Evolutionary conservation across 768 basidiomycete species (phyloP).

Genomic region (Lanmaoa pseudosensibilis): DNA sequence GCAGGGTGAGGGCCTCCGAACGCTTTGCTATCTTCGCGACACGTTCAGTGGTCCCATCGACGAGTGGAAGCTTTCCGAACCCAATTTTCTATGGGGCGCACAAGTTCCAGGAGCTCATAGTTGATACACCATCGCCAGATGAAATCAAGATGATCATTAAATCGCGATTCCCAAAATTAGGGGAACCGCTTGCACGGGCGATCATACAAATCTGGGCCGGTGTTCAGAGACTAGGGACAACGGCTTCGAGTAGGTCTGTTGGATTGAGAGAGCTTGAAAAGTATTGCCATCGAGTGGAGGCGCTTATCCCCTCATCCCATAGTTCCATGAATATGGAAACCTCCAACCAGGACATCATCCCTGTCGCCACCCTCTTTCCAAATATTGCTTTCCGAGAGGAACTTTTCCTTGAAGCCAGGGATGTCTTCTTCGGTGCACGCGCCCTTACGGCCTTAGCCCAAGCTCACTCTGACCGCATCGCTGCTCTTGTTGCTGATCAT

Average conservation of each 20-base stretch:
- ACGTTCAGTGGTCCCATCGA: conserved; percentile 57
- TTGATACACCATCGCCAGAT: conserved; percentile 57
- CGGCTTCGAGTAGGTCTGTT: conserved; percentile 55
- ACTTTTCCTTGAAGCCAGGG: conserved; percentile 82
- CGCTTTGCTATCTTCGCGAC: conserved; percentile 90
- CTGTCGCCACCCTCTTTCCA: conserved; percentile 52
- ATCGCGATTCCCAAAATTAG: conserved; percentile 63
- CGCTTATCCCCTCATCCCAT: conserved; percentile 52
- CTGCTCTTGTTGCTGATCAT: conserved; percentile 54
- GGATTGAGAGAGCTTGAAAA: conserved; percentile 83
- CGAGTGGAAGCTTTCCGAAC: conserved; percentile 47
- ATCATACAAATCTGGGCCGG: conserved; percentile 71
- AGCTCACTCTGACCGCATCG: conserved; percentile 49
- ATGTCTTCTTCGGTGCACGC: conserved; percentile 86
- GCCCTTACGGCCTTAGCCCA: conserved; percentile 52
- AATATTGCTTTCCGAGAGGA: conserved; percentile 83
- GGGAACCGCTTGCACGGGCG: conserved; percentile 44
- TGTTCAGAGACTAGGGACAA: conserved; percentile 51
- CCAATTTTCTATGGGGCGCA: conserved; percentile 83
- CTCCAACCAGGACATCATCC: conserved; percentile 23
- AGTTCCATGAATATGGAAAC: conserved; percentile 42
- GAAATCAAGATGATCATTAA: conserved; percentile 75
- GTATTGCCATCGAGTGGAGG: conserved; percentile 73
- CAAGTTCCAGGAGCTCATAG: conserved; percentile 71
- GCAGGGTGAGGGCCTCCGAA: conserved; percentile 71